phyloP scores from a whole-genome alignment of 805 yeast species.

The Yamadazyma philogaea region DNA sequence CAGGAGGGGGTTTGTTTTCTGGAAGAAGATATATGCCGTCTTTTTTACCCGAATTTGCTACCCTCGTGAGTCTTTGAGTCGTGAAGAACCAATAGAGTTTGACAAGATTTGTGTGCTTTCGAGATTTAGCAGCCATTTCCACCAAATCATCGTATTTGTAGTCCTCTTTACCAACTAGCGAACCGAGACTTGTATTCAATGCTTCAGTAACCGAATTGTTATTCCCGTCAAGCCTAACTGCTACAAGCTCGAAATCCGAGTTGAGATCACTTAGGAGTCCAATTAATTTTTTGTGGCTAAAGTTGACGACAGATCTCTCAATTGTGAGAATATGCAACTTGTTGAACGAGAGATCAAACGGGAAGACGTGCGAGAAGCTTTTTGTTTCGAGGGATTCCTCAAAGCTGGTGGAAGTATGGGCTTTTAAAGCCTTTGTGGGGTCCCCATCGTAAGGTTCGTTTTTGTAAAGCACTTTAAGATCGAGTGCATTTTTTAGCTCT shows the following conservation, averaged over 20 bases:
- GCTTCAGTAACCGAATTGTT: slow-evolving; percentile 4
- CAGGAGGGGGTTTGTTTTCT: background rate
- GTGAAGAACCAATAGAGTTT: slow-evolving; percentile 3
- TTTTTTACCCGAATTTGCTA: background rate
- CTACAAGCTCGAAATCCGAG: slow-evolving; percentile 12
- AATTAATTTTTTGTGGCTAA: slow-evolving; percentile 24
- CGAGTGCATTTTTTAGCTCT: slow-evolving; percentile 5
- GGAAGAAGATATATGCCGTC: slow-evolving; percentile 5
- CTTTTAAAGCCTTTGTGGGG: background rate
- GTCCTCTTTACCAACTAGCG: slow-evolving; percentile 1
- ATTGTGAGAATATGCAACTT: slow-evolving; percentile 28
- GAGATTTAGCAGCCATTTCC: slow-evolving; percentile 1
- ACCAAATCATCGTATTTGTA: slow-evolving; percentile 7
- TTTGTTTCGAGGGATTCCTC: slow-evolving; percentile 4
- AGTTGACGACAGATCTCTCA: slow-evolving; percentile 23
- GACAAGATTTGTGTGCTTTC: background rate
- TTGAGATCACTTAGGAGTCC: background rate
- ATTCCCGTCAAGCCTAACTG: slow-evolving; percentile 7
- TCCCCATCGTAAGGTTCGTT: background rate
- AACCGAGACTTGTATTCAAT: slow-evolving; percentile 1
- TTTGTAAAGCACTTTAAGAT: slow-evolving; percentile 7
- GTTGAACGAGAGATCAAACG: slow-evolving; percentile 24
- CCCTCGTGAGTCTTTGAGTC: slow-evolving; percentile 1
- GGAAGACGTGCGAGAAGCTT: background rate
- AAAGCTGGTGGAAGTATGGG: background rate